Conservation (phyloP, 73 alveolate genomes). For the Paramecium caudatum region DNA sequence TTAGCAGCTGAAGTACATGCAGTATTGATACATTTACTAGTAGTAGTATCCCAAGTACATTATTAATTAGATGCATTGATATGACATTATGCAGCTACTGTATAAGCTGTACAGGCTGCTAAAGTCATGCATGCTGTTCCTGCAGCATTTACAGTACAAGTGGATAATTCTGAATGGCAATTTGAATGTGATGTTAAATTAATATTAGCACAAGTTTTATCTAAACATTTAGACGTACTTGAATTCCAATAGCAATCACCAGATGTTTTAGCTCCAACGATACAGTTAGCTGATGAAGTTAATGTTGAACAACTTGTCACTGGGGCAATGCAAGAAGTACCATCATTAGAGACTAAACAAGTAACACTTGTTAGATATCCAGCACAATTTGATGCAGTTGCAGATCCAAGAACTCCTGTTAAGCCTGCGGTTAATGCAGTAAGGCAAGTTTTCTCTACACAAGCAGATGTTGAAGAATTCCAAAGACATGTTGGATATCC, state of each 20-base stretch:
- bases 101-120: neutral
- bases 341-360: neutral
- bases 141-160: conserved; percentile 22
- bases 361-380: neutral
- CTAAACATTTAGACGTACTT: neutral
- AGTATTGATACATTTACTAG: neutral
- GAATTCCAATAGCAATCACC: conserved; percentile 49
- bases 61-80: neutral
- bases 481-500: conserved; percentile 21
- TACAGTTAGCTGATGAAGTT: neutral
- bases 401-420: neutral
- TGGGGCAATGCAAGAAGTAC: neutral
- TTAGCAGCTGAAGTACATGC: neutral
- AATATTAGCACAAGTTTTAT: neutral
- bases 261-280: neutral
- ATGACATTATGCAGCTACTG: neutral
- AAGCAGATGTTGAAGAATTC: neutral
- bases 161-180: neutral
- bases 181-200: neutral
- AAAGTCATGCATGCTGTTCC: conserved; percentile 5
- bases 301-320: neutral
- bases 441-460: conserved; percentile 30
- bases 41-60: neutral
- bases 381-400: neutral
- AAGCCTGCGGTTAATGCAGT: neutral